Conservation (phyloP, 2,329 filamentous ascomycete genomes). For the Colletotrichum gloeosporioides region DNA sequence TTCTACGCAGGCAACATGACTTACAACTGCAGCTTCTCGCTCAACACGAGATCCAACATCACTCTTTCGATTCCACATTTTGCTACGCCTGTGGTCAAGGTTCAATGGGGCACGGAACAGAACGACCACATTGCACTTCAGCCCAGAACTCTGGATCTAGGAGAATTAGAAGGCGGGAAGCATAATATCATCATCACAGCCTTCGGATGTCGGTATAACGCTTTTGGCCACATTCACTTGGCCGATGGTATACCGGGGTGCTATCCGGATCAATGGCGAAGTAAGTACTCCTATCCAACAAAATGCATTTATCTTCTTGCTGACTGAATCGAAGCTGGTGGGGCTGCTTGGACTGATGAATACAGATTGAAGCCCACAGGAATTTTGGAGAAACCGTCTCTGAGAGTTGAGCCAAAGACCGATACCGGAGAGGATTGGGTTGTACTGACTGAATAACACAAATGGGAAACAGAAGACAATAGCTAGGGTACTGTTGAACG, state of each 20-base stretch:
- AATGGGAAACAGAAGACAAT: rapidly evolving
- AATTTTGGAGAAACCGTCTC: not conserved
- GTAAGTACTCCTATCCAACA: not conserved
- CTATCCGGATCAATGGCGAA: not conserved
- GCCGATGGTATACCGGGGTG: not conserved
- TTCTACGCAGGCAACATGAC: constrained; percentile 29
- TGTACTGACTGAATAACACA: not conserved
- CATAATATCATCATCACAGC: constrained; percentile 5
- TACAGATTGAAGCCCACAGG: not conserved
- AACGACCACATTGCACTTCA: constrained; percentile 6
- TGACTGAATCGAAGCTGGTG: not conserved
- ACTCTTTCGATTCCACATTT: constrained; percentile 9
- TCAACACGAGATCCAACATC: not conserved
- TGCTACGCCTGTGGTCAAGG: constrained; percentile 10
- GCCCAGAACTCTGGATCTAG: not conserved
- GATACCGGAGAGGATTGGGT: not conserved
- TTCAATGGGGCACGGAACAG: not conserved
- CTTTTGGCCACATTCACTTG: constrained; percentile 13
- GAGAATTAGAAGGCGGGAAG: not conserved
- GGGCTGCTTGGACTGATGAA: not conserved
- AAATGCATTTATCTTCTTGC: not conserved
- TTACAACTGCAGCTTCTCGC: constrained; percentile 23
- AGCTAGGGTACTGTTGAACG: rapidly evolving
- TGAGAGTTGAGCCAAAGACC: not conserved
- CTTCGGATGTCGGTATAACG: constrained; percentile 3